Conservation (phyloP, 768 basidiomycete species). For the Vishniacozyma victoriae region DNA sequence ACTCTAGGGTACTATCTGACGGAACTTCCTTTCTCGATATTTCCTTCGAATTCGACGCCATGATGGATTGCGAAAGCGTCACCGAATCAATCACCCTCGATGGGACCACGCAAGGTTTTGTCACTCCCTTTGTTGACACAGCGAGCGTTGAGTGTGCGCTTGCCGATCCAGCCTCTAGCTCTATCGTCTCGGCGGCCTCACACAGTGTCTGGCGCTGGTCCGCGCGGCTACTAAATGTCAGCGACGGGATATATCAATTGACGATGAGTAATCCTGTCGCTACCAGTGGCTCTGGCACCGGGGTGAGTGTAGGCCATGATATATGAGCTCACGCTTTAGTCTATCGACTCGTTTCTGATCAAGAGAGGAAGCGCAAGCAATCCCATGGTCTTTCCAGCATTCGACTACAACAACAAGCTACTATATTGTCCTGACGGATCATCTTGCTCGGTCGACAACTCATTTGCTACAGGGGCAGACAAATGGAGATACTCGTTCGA, state of each 20-base stretch:
- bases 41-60: conserved; percentile 67
- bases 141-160: conserved; percentile 50
- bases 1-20: conserved; percentile 60
- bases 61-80: conserved; percentile 69
- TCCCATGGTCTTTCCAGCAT: conserved; percentile 77
- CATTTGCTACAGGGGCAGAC: conserved; percentile 79
- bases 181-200: conserved; percentile 54
- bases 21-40: conserved; percentile 57
- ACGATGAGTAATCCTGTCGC: conserved; percentile 58
- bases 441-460: conserved; percentile 60
- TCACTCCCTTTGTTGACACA: conserved; percentile 54
- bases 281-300: conserved; percentile 49
- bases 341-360: conserved; percentile 53
- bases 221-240: conserved; percentile 65
- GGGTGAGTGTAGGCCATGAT: conserved; percentile 63
- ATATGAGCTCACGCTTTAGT: neutral
- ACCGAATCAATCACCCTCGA: conserved; percentile 61
- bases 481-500: conserved; percentile 79
- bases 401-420: conserved; percentile 63
- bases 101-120: conserved; percentile 63
- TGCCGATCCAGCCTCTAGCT: conserved; percentile 47
- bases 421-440: conserved; percentile 55
- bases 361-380: conserved; percentile 72
- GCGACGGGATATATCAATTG: conserved; percentile 76
- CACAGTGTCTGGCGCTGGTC: conserved; percentile 67